Base-by-base conservation (phyloP, 1,139 yeast species). In the Maudiozyma humilis region DNA sequence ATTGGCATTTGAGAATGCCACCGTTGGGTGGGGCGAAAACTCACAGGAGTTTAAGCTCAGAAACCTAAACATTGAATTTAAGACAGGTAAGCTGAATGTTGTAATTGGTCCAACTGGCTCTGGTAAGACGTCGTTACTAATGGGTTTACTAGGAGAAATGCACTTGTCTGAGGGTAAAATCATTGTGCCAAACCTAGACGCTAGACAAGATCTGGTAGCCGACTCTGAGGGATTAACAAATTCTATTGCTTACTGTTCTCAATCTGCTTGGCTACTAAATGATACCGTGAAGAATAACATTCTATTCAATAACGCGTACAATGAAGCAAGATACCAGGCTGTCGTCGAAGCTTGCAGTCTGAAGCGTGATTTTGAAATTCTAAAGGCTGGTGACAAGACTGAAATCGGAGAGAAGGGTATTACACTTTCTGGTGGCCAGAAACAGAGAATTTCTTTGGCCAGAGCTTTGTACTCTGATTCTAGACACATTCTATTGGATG, bases 391-490 rank as follows among this genome's bases (percentile, higher is more conserved):
- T 54, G 95, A 86, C 60, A 72, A 76, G 53, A 86, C 95, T 35
- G 89, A 84, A 65, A 82, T 86, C 59, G 95, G 95, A 61, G 98
- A 91, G 65, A 89, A 89, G 70, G 98, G 98, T 63, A 87, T 91
- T 46, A 82, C 96, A 0, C 72, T 91, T 46, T 88, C 96, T 35
- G 98, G 98, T 55, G 98, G 98, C 45, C 97, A 91, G 68, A 91
- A 91, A 63, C 97, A 91, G 67, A 79, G 97, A 66, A 91, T 89
- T 36, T 88, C 96, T 1, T 72, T 91, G 47, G 97, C 98, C 1
- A 79, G 98, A 64, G 96, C 97, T 1, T 69, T 91, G 54, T 91
- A 91, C 63, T 86, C 95, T 1, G 77, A 78, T 56, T 83, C 96
- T 1, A 79, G 78, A 50, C 89, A 85, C 59, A 72, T 91, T 41